Evolutionary conservation across 495 filamentous ascomycete genomes (phyloP).

Genomic region (Diplogelasinospora grovesii): DNA sequence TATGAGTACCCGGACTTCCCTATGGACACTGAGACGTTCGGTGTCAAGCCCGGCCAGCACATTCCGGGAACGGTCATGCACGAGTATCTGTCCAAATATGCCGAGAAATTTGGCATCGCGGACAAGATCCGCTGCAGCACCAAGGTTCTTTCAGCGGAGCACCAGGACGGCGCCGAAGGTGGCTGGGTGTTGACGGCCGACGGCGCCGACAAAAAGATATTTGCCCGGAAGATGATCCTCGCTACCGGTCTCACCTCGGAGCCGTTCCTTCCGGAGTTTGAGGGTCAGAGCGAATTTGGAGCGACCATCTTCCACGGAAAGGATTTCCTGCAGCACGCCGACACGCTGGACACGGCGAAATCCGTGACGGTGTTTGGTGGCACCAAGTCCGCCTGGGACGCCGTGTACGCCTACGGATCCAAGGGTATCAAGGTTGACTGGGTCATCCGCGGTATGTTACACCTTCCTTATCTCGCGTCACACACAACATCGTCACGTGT

Average conservation of each 20-base stretch:
- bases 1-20: conserved; percentile 71
- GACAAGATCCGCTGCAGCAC: conserved; percentile 47
- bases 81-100: conserved; percentile 58
- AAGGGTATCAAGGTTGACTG: conserved; percentile 63
- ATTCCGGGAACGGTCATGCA: conserved; percentile 62
- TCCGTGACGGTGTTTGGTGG: conserved; percentile 60
- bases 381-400: conserved; percentile 73
- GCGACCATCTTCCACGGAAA: conserved; percentile 58
- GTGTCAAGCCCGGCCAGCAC: conserved; percentile 56
- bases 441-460: conserved; percentile 58
- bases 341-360: conserved; percentile 25
- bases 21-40: conserved; percentile 54
- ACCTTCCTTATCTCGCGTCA: neutral
- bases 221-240: conserved; percentile 27
- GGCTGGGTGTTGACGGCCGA: conserved; percentile 37
- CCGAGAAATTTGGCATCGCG: conserved; percentile 50
- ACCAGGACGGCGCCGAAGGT: conserved; percentile 25
- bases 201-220: conserved; percentile 12
- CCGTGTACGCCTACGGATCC: conserved; percentile 60
- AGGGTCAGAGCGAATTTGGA: conserved; percentile 30
- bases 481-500: too few relatives aligned
- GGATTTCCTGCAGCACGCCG: conserved; percentile 39
- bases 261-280: conserved; percentile 31
- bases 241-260: conserved; percentile 34
- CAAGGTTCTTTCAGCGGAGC: conserved; percentile 47